Percentiles rank a stretch among this genome's conserved stretches.
These are phyloP conservation scores for Metschnikowia gelsemii DNA, from an alignment of 805 yeast species.

Conservation along the genomic window DNA sequence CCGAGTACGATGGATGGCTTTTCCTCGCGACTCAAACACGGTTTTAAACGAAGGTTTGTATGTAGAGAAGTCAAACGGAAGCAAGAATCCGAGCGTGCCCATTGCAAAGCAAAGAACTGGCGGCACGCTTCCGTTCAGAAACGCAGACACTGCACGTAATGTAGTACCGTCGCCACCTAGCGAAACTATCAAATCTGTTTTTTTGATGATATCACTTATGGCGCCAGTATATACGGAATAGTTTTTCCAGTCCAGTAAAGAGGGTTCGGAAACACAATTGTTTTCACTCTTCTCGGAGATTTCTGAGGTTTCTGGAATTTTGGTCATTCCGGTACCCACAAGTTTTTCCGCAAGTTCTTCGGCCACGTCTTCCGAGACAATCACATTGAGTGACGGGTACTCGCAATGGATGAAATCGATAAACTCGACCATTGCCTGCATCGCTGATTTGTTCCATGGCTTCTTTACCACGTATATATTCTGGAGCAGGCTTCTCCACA, in stretches of 20 bases:
- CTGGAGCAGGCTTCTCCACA: slow-evolving; percentile 71
- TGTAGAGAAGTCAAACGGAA: slow-evolving; percentile 79
- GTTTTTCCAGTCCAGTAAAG: no score
- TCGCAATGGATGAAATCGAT: slow-evolving; percentile 56
- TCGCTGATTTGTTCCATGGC: slow-evolving; percentile 69
- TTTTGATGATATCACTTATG: slow-evolving; percentile 52
- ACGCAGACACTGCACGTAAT: slow-evolving; percentile 75
- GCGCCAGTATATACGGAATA: slow-evolving; percentile 55
- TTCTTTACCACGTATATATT: slow-evolving; percentile 82
- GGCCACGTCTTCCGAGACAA: slow-evolving; percentile 73
- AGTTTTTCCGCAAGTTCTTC: no score
- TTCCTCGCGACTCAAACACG: slow-evolving; percentile 67
- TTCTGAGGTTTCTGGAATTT: neutral
- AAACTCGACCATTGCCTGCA: slow-evolving; percentile 64
- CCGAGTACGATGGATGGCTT: slow-evolving; percentile 73
- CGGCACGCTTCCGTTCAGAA: slow-evolving; percentile 72
- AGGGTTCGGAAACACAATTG: no score
- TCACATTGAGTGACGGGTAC: slow-evolving; percentile 72
- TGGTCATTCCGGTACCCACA: slow-evolving; percentile 5
- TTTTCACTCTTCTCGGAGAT: no score
- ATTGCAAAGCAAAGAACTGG: slow-evolving; percentile 86
- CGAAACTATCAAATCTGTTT: slow-evolving; percentile 79
- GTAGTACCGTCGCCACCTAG: slow-evolving; percentile 98
- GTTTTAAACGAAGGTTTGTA: slow-evolving; percentile 58
- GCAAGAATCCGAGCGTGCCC: slow-evolving; percentile 86